Evolutionary conservation across 1,284 basidiomycete species (phyloP), one percentile per base, ranked within the genome.

Genomic region (Austroboletus novae-zelandiae): DNA sequence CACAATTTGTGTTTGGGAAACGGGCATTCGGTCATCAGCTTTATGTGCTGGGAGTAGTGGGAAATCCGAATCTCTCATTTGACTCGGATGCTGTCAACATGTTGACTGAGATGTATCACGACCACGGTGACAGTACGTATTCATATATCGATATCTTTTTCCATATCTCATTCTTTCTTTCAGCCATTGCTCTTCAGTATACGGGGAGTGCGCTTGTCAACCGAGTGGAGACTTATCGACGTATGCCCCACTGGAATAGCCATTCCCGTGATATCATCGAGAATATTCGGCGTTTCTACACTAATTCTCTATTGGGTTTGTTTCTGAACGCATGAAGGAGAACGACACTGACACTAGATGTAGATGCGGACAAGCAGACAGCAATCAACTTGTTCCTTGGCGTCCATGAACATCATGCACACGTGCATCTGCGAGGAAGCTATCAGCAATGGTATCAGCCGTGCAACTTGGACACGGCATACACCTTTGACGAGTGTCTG

Each of bases 101-200:
- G 83, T 69, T 99, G 58, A 99, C 95, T 0, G 94, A 98, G 71
- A 98, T 99, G 95, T 99, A 98, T 69, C 94, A 98, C 66, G 93
- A 97, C 67, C 92, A 95, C 61, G 93, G 94, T 2, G 94, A 97
- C 61, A 94, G 91, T 91, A 61, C 61, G 86, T 71, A 31, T 20
- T 17, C 20, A 23, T 23, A 4, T 8, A 25, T 25, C 9, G 20
- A 13, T 8, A 36, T 44, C n/a, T 30, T 40, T 37, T n/a, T 18
- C 6, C 25, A 13, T 23, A 3, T 1, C 53, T 52, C 27, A 58
- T 43, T n/a, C 27, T 51, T 50, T 37, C 36, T 7, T 32, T 6
- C 41, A 95, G 91, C 94, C 2, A 86, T 99, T 51, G 96, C 97
- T 0, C 77, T 98, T 61, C 97, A 99, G 66, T 98, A 98, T 65